Percentiles rank a stretch among this genome's conserved stretches.
phyloP scores from a whole-genome alignment of 1,284 basidiomycete species.

The Vanrija humicola region DNA sequence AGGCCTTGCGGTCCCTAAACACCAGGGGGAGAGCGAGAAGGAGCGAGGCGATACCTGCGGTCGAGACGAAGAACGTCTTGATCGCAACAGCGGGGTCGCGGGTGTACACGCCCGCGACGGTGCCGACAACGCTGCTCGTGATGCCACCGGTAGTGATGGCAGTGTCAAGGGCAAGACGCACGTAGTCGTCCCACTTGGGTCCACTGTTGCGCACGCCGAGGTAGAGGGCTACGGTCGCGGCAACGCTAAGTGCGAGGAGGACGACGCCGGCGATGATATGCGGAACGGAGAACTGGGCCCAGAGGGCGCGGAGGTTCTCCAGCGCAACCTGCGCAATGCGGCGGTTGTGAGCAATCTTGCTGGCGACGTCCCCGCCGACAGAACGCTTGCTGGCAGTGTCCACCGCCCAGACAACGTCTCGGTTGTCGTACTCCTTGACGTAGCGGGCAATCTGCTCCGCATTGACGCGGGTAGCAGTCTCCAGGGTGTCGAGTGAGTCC shows the following conservation, averaged over 20 bases:
- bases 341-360: conserved; percentile 25
- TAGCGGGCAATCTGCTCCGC: conserved; percentile 73
- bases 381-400: neutral
- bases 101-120: conserved; percentile 31
- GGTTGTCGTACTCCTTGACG: conserved; percentile 69
- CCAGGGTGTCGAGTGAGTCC: conserved; percentile 49
- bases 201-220: conserved; percentile 40
- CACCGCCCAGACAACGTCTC: conserved; percentile 59
- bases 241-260: conserved; percentile 47
- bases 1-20: neutral
- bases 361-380: conserved; percentile 7
- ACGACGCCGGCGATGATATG: conserved; percentile 65
- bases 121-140: conserved; percentile 30
- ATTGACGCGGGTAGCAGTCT: conserved; percentile 67
- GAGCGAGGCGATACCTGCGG: conserved; percentile 36
- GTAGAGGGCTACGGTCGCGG: conserved; percentile 45
- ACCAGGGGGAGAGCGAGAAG: conserved; percentile 28
- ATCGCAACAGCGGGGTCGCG: conserved; percentile 54
- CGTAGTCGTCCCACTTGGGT: conserved; percentile 42
- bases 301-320: conserved; percentile 71
- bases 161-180: conserved; percentile 40
- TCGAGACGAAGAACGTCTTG: conserved; percentile 19
- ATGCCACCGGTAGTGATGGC: conserved; percentile 22
- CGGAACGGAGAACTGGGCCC: conserved; percentile 87
- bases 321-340: conserved; percentile 64